Conservation (phyloP, 2,329 filamentous ascomycete species). For the Colletotrichum eleusines region DNA sequence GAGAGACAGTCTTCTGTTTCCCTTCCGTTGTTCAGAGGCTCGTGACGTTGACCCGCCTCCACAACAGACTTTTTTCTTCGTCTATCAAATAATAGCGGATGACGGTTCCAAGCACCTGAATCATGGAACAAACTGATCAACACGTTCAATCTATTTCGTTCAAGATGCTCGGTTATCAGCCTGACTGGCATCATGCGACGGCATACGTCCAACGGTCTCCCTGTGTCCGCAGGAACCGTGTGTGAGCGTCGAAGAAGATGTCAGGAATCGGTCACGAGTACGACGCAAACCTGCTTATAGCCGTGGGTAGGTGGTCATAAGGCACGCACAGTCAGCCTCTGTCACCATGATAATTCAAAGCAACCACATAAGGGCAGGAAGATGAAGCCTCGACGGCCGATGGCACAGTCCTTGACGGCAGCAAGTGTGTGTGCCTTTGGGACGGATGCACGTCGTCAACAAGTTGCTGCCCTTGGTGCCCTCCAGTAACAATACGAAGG, state of each 20-base stretch:
- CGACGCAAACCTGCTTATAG: constrained; percentile 15
- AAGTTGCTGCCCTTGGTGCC: constrained; percentile 5
- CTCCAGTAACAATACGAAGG: constrained; percentile 6
- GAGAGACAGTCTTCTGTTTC: constrained; percentile 10
- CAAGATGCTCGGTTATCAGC: constrained; percentile 28
- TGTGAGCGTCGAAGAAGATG: constrained; percentile 8
- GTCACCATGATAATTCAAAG: constrained; percentile 28
- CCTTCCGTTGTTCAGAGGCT: not conserved
- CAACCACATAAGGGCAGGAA: constrained; percentile 27
- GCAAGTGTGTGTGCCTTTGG: not conserved
- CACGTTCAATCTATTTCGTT: constrained; percentile 13
- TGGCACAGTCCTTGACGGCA: not conserved
- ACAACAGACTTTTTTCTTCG: not conserved
- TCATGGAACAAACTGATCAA: constrained; percentile 13
- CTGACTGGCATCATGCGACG: constrained; percentile 17
- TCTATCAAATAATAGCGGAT: constrained; percentile 8
- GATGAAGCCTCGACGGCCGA: constrained; percentile 1
- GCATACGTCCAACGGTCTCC: constrained; percentile 12
- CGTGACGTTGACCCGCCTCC: not conserved
- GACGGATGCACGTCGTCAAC: constrained; percentile 9
- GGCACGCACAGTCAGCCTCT: constrained; percentile 16
- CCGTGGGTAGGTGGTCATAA: constrained; percentile 2
- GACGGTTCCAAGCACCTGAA: constrained; percentile 20
- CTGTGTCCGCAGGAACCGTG: constrained; percentile 7
- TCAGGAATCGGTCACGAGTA: constrained; percentile 11